These are phyloP conservation scores for Trichaptum fuscoviolaceum DNA, from an alignment of 768 basidiomycete genomes.

Conservation along the genomic window DNA sequence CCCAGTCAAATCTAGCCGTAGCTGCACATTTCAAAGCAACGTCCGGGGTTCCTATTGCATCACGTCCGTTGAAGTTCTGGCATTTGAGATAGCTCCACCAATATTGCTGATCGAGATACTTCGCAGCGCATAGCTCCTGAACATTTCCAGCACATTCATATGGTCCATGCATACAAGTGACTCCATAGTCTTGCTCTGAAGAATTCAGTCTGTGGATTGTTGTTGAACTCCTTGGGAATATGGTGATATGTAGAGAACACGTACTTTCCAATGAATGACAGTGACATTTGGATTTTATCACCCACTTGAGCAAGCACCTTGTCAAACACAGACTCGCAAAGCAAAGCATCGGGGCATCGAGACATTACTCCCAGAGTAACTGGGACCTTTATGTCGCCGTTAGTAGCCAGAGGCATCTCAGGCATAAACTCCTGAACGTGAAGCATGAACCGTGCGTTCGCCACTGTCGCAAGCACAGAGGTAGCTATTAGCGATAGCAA, in stretches of 20 bases:
- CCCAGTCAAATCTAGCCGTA: conserved; percentile 65
- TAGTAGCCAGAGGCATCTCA: conserved; percentile 15
- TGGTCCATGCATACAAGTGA: conserved; percentile 74
- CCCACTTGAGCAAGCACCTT: conserved; percentile 57
- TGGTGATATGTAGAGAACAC: conserved; percentile 20
- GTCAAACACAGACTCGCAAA: conserved; percentile 77
- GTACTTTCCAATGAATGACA: conserved; percentile 74
- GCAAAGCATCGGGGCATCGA: conserved; percentile 74
- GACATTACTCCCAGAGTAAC: conserved; percentile 61
- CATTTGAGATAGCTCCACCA: conserved; percentile 88
- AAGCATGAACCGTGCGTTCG: conserved; percentile 17
- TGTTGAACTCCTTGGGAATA: not conserved
- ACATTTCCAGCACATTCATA: conserved; percentile 86
- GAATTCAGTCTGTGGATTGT: conserved; percentile 44
- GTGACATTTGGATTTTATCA: conserved; percentile 59
- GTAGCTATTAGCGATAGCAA: conserved; percentile 17
- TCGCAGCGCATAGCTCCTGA: conserved; percentile 77
- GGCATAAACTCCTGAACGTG: not conserved
- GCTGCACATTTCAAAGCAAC: conserved; percentile 64
- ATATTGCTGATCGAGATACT: conserved; percentile 44
- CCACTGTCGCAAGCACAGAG: conserved; percentile 12
- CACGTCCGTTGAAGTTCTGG: conserved; percentile 57
- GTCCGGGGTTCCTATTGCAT: conserved; percentile 58
- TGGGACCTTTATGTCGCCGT: conserved; percentile 37
- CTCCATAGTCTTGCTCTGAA: conserved; percentile 70